phyloP scores from a whole-genome alignment of 768 basidiomycete species.

The Rhizopogon vulgaris region DNA sequence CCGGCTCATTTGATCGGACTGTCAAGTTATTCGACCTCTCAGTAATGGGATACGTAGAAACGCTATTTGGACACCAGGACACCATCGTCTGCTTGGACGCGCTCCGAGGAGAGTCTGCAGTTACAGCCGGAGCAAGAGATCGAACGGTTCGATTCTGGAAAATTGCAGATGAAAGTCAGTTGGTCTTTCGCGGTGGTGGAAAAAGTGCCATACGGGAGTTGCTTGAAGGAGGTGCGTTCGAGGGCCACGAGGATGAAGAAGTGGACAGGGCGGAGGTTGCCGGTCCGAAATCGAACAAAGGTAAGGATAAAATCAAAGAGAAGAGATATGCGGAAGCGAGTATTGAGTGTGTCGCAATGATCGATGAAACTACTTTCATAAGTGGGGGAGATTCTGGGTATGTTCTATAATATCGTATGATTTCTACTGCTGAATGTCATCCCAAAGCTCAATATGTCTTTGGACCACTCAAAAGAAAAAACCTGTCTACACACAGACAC shows the following conservation, averaged over 20 bases:
- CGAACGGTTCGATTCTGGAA: slow-evolving; percentile 95
- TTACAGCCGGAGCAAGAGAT: slow-evolving; percentile 87
- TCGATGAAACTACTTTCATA: slow-evolving; percentile 90
- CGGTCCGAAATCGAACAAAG: slow-evolving; percentile 27
- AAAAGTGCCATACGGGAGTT: slow-evolving; percentile 74
- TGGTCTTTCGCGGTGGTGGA: slow-evolving; percentile 96
- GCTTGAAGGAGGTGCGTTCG: slow-evolving; percentile 67
- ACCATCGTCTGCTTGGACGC: slow-evolving; percentile 72
- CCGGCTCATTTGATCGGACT: slow-evolving; percentile 80
- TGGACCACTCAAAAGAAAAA: slow-evolving; percentile 95
- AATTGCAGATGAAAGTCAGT: slow-evolving; percentile 88
- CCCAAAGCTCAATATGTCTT: slow-evolving; percentile 68
- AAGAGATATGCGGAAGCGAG: slow-evolving; percentile 79
- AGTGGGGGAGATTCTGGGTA: slow-evolving; percentile 97
- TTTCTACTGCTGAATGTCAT: background rate
- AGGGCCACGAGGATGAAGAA: slow-evolving; percentile 48
- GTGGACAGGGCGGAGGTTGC: slow-evolving; percentile 29
- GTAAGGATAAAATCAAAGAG: slow-evolving; percentile 30
- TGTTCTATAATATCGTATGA: slow-evolving; percentile 23
- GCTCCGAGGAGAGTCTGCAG: slow-evolving; percentile 75
- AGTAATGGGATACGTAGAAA: slow-evolving; percentile 92
- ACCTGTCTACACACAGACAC: slow-evolving; percentile 77
- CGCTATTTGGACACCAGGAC: slow-evolving; percentile 96
- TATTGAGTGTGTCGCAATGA: slow-evolving; percentile 88
- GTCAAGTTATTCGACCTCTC: slow-evolving; percentile 79